Evolutionary conservation across 768 basidiomycete species (phyloP).

Genomic region (Galerina sulciceps): DNA sequence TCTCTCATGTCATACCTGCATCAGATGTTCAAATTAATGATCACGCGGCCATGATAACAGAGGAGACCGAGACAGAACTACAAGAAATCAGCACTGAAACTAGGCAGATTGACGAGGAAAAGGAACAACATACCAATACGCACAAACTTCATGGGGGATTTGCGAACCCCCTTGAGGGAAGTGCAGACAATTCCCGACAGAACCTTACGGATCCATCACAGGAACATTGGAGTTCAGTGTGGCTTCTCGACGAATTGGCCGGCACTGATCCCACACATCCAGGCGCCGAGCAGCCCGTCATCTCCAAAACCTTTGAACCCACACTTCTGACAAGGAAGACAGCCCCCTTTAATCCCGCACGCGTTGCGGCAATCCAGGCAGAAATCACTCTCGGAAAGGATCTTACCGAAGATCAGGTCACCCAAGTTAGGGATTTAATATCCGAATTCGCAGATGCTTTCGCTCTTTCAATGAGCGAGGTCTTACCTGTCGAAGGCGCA

Average conservation of each 20-base stretch:
- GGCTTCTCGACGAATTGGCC: slow-evolving; percentile 7
- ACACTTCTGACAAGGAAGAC: slow-evolving; percentile 21
- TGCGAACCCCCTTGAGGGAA: background rate
- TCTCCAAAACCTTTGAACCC: slow-evolving; percentile 3
- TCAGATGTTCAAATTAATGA: too few relatives aligned
- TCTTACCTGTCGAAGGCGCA: slow-evolving; percentile 29
- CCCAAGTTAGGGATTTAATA: slow-evolving; percentile 24
- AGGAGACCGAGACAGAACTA: too few relatives aligned
- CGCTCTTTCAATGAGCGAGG: slow-evolving; percentile 37
- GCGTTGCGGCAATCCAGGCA: slow-evolving; percentile 23
- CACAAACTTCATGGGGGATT: background rate
- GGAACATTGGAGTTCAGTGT: slow-evolving; percentile 10
- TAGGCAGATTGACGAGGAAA: background rate
- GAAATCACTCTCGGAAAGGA: slow-evolving; percentile 31
- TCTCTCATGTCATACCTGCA: too few relatives aligned
- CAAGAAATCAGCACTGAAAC: background rate
- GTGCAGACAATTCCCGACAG: background rate
- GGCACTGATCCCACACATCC: background rate
- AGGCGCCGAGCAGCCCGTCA: slow-evolving; percentile 19
- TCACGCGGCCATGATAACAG: too few relatives aligned
- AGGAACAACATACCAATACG: background rate
- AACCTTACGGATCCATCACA: too few relatives aligned
- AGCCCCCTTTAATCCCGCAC: slow-evolving; percentile 25
- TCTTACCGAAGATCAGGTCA: slow-evolving; percentile 23
- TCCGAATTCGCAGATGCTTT: slow-evolving; percentile 39